These are phyloP conservation scores for Cantharellus anzutake DNA, from an alignment of 768 basidiomycete genomes.

Conservation along the genomic window DNA sequence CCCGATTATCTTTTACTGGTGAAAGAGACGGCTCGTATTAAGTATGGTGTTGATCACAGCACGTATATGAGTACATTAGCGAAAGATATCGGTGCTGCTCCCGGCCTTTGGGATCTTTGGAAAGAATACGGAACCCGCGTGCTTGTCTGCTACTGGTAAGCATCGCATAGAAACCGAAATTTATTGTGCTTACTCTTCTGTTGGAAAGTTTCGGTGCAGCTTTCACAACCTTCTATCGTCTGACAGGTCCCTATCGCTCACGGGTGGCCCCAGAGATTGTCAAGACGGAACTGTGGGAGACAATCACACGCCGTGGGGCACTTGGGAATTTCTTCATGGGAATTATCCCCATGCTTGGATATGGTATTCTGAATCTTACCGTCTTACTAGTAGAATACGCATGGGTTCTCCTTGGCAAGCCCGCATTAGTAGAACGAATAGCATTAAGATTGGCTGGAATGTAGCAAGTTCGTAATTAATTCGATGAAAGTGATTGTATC, in stretches of 20 bases:
- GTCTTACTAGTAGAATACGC: conserved; percentile 7
- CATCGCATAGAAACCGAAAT: not conserved
- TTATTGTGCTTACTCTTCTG: not conserved
- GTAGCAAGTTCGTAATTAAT: no score
- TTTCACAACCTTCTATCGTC: conserved; percentile 38
- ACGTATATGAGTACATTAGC: conserved; percentile 36
- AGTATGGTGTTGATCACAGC: conserved; percentile 40
- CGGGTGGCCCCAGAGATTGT: conserved; percentile 24
- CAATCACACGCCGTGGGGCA: conserved; percentile 33
- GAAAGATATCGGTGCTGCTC: conserved; percentile 35
- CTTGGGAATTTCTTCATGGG: conserved; percentile 41
- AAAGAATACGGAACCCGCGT: conserved; percentile 31
- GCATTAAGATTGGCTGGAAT: no score
- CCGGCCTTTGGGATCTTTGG: conserved; percentile 29
- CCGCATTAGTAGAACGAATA: not conserved
- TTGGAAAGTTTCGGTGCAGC: conserved; percentile 33
- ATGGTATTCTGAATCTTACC: conserved; percentile 16
- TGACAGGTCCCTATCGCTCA: conserved; percentile 32
- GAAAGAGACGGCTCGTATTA: conserved; percentile 30
- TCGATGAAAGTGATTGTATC: no score
- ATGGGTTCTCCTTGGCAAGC: not conserved
- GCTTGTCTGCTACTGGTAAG: conserved; percentile 34
- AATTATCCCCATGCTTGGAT: conserved; percentile 31
- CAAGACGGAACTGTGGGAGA: conserved; percentile 41
- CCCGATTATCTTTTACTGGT: conserved; percentile 37